A percentile compares a stretch with the other conserved stretches of the same genome.
phyloP scores from a whole-genome alignment of 148 eudicot species.

The Arctostaphylos glauca region DNA sequence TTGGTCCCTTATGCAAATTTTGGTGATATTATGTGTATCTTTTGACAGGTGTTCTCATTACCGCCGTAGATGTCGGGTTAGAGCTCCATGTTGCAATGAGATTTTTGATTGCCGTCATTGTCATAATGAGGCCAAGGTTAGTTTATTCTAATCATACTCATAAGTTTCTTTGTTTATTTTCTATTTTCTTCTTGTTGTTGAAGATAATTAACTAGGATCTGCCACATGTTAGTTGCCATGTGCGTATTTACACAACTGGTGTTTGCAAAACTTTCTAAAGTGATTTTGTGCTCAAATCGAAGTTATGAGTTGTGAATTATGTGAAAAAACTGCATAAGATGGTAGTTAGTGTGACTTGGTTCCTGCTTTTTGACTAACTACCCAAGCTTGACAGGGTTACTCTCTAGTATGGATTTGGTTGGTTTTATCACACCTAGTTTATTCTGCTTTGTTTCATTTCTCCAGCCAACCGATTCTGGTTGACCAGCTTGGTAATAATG shows the following conservation, averaged over 20 bases:
- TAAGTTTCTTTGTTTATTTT: background rate
- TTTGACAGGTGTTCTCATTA: conserved; percentile 73
- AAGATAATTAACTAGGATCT: background rate
- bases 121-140: conserved; percentile 85
- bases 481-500: background rate
- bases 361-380: background rate
- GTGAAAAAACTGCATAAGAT: background rate
- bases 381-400: background rate
- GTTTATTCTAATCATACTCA: conserved; percentile 14
- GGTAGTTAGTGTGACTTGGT: background rate
- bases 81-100: conserved; percentile 89
- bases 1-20: background rate
- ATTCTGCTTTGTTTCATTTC: background rate
- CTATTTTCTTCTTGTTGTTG: background rate
- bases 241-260: background rate
- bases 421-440: background rate
- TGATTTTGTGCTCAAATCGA: background rate
- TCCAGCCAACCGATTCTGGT: background rate
- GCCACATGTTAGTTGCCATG: background rate
- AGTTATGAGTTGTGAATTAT: background rate
- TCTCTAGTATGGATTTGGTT: background rate
- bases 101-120: conserved; percentile 91
- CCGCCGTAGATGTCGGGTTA: conserved; percentile 68
- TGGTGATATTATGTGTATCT: conserved; percentile 9
- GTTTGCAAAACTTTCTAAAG: background rate